Evolutionary conservation across 129 eudicot genomes (phyloP).

Genomic region (Tanacetum coccineum): DNA sequence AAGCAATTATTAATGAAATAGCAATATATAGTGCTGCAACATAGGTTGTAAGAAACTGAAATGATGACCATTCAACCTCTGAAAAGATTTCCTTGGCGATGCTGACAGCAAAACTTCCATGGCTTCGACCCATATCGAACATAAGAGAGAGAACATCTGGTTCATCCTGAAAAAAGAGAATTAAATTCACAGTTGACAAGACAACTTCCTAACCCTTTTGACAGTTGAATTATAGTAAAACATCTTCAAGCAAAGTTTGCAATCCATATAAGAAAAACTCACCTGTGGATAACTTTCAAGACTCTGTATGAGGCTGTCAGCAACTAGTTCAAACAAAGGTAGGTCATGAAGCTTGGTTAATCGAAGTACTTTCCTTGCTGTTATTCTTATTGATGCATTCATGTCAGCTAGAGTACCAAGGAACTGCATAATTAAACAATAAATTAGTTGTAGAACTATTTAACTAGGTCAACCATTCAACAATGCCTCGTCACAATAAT

Average conservation of each 20-base stretch:
- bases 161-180: slow-evolving; percentile 64
- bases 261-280: slow-evolving; percentile 11
- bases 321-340: slow-evolving; percentile 45
- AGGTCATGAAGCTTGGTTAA: slow-evolving; percentile 40
- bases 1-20: not conserved
- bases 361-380: slow-evolving; percentile 59
- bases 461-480: too few species aligned
- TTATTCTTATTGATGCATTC: slow-evolving; percentile 53
- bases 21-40: too few species aligned
- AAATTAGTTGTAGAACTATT: not conserved
- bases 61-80: slow-evolving; percentile 39
- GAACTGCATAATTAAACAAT: slow-evolving; percentile 48
- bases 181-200: slow-evolving; percentile 5
- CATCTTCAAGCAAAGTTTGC: not conserved
- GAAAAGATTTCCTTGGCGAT: slow-evolving; percentile 41
- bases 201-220: not conserved
- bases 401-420: slow-evolving; percentile 57
- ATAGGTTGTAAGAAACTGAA: not conserved
- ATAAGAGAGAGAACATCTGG: slow-evolving; percentile 50
- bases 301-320: slow-evolving; percentile 46
- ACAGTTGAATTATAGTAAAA: not conserved
- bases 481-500: too few species aligned
- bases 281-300: slow-evolving; percentile 73
- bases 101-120: slow-evolving; percentile 50
- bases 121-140: slow-evolving; percentile 53